Evolutionary conservation across 371 early-diverging fungal genomes (phyloP).

Genomic region (Mycotypha africana): DNA sequence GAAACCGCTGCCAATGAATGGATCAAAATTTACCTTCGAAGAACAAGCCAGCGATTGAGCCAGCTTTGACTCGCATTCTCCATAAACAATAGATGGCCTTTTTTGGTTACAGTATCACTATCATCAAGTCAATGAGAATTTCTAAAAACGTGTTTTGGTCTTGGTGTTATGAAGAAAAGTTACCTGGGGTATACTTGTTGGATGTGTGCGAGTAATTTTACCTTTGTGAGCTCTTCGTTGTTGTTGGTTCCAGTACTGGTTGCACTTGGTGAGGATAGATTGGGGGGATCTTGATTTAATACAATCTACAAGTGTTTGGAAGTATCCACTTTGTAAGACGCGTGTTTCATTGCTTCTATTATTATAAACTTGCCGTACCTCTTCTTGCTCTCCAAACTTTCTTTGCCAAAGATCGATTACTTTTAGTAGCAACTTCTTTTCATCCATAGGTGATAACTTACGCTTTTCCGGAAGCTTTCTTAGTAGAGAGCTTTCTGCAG

Average conservation of each 20-base stretch:
- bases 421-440: conserved; percentile 14
- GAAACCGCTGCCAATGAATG: no score
- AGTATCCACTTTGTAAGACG: no score
- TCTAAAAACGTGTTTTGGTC: no score
- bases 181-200: conserved; percentile 23
- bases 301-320: conserved; percentile 9
- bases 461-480: no score
- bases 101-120: conserved; percentile 50
- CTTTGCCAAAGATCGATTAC: conserved; percentile 39
- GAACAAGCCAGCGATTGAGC: conserved; percentile 33
- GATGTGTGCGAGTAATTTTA: conserved; percentile 19
- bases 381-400: conserved; percentile 33
- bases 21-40: conserved; percentile 28
- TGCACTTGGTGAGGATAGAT: conserved; percentile 7
- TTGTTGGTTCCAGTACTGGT: conserved; percentile 2
- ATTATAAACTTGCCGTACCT: conserved; percentile 37
- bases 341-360: no score
- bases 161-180: no score
- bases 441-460: no score
- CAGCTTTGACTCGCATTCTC: conserved; percentile 26
- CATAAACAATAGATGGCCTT: conserved; percentile 46
- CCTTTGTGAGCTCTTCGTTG: conserved; percentile 12
- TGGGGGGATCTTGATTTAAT: conserved; percentile 24
- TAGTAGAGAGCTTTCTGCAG: no score
- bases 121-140: conserved; percentile 29